These are phyloP conservation scores for Trichophyton rubrum DNA, from an alignment of 2,329 filamentous ascomycete genomes.

Conservation along the genomic window DNA sequence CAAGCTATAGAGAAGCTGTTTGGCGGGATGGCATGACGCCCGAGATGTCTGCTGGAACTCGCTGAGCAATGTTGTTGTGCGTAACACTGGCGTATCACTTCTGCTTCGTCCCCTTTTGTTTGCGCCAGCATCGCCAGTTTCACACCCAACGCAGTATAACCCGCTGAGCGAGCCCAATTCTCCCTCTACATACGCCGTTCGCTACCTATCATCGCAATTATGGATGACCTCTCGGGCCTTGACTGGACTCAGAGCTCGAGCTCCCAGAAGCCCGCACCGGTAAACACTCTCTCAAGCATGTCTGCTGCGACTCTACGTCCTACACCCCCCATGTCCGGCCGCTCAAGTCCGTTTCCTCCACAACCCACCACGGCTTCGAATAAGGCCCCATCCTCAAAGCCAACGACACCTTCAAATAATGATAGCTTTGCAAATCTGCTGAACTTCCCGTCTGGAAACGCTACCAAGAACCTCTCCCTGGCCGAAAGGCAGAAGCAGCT, in stretches of 20 bases:
- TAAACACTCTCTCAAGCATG: constrained; percentile 25
- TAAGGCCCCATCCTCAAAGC: constrained; percentile 29
- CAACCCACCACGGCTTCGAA: constrained; percentile 15
- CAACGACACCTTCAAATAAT: constrained; percentile 28
- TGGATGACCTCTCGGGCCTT: constrained; percentile 38
- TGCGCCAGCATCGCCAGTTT: not conserved
- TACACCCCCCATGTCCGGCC: constrained; percentile 29
- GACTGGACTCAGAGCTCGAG: constrained; percentile 29
- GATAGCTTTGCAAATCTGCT: constrained; percentile 51
- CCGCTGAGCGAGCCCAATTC: not conserved
- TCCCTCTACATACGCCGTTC: not conserved
- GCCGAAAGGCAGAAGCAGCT: constrained; percentile 55
- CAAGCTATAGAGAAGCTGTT: not conserved
- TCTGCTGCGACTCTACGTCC: constrained; percentile 21
- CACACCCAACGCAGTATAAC: not conserved
- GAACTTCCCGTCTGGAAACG: constrained; percentile 42
- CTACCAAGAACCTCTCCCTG: constrained; percentile 56
- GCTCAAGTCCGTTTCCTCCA: constrained; percentile 31
- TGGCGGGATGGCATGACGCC: not conserved
- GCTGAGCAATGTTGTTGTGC: not conserved
- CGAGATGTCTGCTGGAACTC: not conserved
- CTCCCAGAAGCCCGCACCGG: constrained; percentile 26
- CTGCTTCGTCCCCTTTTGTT: not conserved
- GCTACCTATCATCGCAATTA: constrained; percentile 15
- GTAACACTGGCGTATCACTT: not conserved